These are phyloP conservation scores for Penicillium verhagenii DNA, from an alignment of 495 filamentous ascomycete genomes.

Conservation along the genomic window DNA sequence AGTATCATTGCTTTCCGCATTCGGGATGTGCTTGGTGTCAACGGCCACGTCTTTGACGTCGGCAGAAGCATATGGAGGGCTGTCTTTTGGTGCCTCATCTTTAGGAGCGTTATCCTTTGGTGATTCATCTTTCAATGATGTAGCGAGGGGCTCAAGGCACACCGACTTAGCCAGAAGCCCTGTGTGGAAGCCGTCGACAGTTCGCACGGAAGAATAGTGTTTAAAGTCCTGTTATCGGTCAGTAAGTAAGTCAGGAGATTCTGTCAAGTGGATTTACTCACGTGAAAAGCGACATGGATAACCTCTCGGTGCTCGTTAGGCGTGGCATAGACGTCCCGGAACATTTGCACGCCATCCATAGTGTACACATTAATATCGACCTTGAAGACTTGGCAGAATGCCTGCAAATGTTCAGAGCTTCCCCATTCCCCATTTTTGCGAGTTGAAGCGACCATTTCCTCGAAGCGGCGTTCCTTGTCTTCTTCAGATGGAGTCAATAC, in stretches of 20 bases:
- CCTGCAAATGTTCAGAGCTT: constrained; percentile 69
- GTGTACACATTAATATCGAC: constrained; percentile 66
- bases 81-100: constrained; percentile 19
- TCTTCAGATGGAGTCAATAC: constrained; percentile 46
- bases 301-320: constrained; percentile 41
- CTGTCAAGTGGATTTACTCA: constrained; percentile 33
- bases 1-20: constrained; percentile 16
- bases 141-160: constrained; percentile 37
- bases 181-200: constrained; percentile 56
- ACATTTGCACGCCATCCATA: constrained; percentile 42
- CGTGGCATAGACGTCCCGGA: constrained; percentile 47
- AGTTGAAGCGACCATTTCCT: constrained; percentile 60
- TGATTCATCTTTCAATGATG: constrained; percentile 13
- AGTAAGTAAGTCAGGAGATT: not conserved
- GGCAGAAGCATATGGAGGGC: not conserved
- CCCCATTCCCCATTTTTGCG: constrained; percentile 64
- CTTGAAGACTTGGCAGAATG: constrained; percentile 62
- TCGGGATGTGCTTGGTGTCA: not conserved
- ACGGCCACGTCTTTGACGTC: not conserved
- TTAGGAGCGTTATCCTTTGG: constrained; percentile 13
- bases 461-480: constrained; percentile 62
- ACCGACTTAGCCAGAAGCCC: constrained; percentile 33
- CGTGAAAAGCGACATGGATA: constrained; percentile 70
- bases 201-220: constrained; percentile 74
- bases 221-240: constrained; percentile 48